phyloP scores from a whole-genome alignment of 495 filamentous ascomycete genomes.

The Neurospora sp. region DNA sequence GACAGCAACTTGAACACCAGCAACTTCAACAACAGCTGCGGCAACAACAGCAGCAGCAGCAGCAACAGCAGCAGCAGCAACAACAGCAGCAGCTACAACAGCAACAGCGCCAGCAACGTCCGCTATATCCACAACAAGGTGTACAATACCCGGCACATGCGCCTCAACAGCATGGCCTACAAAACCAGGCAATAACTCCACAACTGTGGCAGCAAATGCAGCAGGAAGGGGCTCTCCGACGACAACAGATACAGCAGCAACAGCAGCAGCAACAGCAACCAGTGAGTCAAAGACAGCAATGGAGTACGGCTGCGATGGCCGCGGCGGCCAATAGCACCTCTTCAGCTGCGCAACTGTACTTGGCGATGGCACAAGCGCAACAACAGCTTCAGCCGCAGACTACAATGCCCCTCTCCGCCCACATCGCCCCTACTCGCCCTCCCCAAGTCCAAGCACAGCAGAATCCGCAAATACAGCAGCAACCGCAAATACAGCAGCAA shows the following conservation, averaged over 20 bases:
- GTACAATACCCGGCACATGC: not conserved
- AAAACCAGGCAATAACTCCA: not conserved
- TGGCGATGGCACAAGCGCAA: not conserved
- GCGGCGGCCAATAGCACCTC: not conserved
- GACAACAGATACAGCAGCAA: not conserved
- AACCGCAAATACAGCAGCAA: not conserved
- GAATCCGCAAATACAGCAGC: not conserved
- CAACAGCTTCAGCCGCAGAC: not conserved
- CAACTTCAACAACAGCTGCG: slow-evolving; percentile 18
- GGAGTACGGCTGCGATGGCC: not conserved
- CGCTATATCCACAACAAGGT: not conserved
- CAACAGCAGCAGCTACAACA: slow-evolving; percentile 12
- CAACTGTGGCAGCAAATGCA: not conserved
- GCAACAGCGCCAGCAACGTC: slow-evolving; percentile 5
- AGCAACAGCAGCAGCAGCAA: slow-evolving; percentile 17
- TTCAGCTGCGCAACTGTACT: not conserved
- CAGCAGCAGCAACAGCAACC: not conserved
- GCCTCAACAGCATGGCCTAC: not conserved
- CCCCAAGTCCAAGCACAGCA: not conserved
- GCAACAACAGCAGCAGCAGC: slow-evolving; percentile 7
- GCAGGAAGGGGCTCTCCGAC: not conserved
- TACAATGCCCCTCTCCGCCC: not conserved
- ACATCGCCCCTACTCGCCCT: not conserved
- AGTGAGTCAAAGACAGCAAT: not conserved
- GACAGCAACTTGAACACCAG: slow-evolving; percentile 22